Evolutionary conservation across 2,329 filamentous ascomycete genomes (phyloP).

Genomic region (Penicillium sp.): DNA sequence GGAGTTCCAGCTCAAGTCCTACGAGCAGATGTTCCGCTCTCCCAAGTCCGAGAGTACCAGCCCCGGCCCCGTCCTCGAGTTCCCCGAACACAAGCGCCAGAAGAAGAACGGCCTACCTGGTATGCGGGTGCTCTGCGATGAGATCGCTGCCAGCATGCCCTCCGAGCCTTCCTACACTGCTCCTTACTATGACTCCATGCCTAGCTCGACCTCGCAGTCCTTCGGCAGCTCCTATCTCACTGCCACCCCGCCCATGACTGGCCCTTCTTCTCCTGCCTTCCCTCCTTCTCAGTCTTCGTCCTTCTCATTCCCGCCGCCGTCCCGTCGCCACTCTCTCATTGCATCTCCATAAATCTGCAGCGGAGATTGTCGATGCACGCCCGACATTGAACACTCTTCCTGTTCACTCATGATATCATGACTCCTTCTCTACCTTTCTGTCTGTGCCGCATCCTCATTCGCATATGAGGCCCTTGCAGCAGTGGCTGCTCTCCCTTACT

Average conservation of each 20-base stretch:
- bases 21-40: conserved; percentile 41
- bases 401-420: conserved; percentile 18
- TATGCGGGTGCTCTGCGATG: conserved; percentile 38
- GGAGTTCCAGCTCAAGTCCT: conserved; percentile 41
- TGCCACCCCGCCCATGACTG: conserved; percentile 36
- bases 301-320: conserved; percentile 28
- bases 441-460: background rate
- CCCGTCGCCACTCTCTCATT: conserved; percentile 31
- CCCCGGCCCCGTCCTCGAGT: conserved; percentile 26
- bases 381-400: background rate
- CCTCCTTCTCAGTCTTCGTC: conserved; percentile 25
- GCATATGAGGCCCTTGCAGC: conserved; percentile 4
- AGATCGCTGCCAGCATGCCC: conserved; percentile 27
- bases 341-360: conserved; percentile 22
- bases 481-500: conserved; percentile 1
- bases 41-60: conserved; percentile 35
- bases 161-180: conserved; percentile 22
- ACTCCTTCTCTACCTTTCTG: background rate
- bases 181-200: conserved; percentile 24
- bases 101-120: conserved; percentile 35
- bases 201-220: conserved; percentile 29
- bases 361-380: conserved; percentile 9
- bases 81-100: conserved; percentile 33
- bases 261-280: conserved; percentile 39
- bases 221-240: conserved; percentile 33